Evolutionary conservation across 129 eudicot species (phyloP), one percentile per base, ranked within the genome.

Genomic region (Pseudognaphalium luteoalbum): DNA sequence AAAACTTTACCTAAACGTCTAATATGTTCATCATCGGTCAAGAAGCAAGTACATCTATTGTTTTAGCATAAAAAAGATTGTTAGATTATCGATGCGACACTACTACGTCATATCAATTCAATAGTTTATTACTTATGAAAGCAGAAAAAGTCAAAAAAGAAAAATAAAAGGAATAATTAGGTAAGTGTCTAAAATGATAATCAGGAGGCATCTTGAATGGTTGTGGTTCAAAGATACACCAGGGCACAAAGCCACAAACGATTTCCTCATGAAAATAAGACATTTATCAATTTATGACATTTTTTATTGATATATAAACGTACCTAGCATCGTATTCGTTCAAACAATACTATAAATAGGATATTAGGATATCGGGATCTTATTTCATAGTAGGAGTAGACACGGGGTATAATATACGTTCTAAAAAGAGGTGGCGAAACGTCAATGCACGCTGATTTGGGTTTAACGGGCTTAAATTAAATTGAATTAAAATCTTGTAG

Each of bases 81-180:
- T 64, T 1, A 54, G 22, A 39, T 16, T 21, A 44, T 64, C 2
- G 52, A 75, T 21, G 32, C 32, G 72, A 75, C 79, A 65, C 54
- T 42, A 75, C 79, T 54, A 64, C 25, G 32, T 63, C 64, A 75
- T 30, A 30, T 64, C 64, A 47, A 19, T 15, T 64, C 64, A 47
- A 19, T 15, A 11, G 30, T 21, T 42, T 41, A 69, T 33, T 21
- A 32, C 0, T 25, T 25, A 25, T 25, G 0, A 68, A 37, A 22
- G 41, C 3, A 1, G 4, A 19, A 67, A 25, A 67, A 37, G 5
- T 4, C 16, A 7, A 35, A 67, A 35, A 32, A 10, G 0, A 16
- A 16, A 7, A 3, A 4, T 29, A 62, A 9, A 63, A 2, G 68
- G 68, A 30, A 63, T 63, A 63, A 15, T 63, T 63, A 63, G 41